Base-by-base conservation (phyloP, 176 grass and related monocot species). In the Pontederia paniculata region DNA sequence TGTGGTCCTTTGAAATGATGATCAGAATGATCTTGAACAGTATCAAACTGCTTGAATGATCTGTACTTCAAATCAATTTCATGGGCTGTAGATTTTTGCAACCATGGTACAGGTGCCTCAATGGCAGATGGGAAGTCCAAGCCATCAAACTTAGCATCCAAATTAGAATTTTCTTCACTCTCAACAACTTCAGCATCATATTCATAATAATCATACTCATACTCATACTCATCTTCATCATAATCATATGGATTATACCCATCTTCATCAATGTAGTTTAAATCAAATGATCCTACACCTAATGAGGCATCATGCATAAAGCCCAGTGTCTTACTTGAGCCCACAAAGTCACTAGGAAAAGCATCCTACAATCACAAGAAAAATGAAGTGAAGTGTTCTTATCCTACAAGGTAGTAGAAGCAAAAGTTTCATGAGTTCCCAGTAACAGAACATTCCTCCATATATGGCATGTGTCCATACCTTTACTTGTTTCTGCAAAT, bases 41-140 rank as follows among this genome's bases (percentile, higher is more conserved):
- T 88, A 83, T 88, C 81, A 67, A 95, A 95, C 41, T 73, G 72
- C 22, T 85, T 95, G 71, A 89, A 88, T 74, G 28, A 17, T 15
- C 58, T 72, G n/a, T 77, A 88, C 13, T 77, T 79, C 55, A 74
- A 71, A 79, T 88, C 69, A 42, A 69, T 69, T 63, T 77, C 76
- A 45, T 58, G 60, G 10, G 44, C 1, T 50, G 65, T 48, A 57
- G 51, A 44, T 52, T 78, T 69, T 41, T 88, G 28, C 23, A 62
- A 65, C 44, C 53, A 69, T 69, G 81, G 52, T 69, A 67, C 50
- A 76, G 77, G 44, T 10, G 69, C 42, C 45, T 70, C 72, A 22
- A 23, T 55, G 17, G 28, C 69, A 71, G 68, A 65, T 54, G 72
- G 53, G 50, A 78, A 23, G 44, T 57, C 73, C 45, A 89, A 58